These are phyloP conservation scores for Haberlea rhodopensis DNA, from an alignment of 257 asterid genomes.

Conservation along the genomic window DNA sequence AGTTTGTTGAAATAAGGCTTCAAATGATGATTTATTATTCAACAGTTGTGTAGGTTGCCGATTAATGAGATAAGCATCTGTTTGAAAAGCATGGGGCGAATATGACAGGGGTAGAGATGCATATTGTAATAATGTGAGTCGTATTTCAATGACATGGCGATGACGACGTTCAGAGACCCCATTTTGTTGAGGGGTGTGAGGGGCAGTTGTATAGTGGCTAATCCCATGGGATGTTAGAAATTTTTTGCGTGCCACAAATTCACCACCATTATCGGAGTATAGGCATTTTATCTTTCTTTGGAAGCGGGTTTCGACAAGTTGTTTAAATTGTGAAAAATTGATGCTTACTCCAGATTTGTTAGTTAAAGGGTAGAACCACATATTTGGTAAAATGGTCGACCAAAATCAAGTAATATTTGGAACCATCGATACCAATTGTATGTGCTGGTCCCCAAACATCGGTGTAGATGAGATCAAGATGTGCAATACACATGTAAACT, in stretches of 20 bases:
- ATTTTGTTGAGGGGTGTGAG: neutral
- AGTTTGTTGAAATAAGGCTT: neutral
- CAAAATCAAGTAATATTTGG: neutral
- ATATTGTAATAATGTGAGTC: neutral
- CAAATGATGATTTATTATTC: neutral
- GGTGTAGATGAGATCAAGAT: neutral
- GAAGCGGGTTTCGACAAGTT: neutral
- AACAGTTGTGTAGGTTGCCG: neutral
- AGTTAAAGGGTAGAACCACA: neutral
- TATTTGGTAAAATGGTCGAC: neutral
- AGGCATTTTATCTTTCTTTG: neutral
- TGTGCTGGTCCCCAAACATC: neutral
- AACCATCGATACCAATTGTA: neutral
- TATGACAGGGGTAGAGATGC: neutral
- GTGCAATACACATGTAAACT: neutral
- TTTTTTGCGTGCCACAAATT: neutral
- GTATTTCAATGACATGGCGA: neutral
- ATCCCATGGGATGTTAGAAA: neutral
- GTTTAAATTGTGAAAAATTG: neutral
- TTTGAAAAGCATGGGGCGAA: neutral
- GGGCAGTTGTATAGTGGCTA: neutral
- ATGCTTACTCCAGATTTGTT: neutral
- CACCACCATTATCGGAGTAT: neutral
- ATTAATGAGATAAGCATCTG: neutral
- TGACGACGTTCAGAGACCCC: neutral